Evolutionary conservation across 352 stramenopile genomes (phyloP).

Genomic region (Blastocystis sp.): DNA sequence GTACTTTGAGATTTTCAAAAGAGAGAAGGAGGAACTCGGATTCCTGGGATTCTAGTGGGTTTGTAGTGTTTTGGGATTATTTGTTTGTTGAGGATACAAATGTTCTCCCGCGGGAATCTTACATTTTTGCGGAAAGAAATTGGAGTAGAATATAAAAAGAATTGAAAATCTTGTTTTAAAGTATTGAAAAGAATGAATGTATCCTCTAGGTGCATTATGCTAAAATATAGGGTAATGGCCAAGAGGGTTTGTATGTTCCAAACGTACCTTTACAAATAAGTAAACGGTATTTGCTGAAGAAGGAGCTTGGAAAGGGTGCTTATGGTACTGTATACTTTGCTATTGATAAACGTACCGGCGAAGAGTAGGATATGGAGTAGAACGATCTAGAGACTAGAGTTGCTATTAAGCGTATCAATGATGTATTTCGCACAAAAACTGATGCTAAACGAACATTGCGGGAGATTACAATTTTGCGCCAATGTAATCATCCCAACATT

Average conservation of each 20-base stretch:
- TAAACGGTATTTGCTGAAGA: conserved; percentile 22
- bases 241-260: neutral
- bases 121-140: neutral
- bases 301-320: conserved; percentile 56
- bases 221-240: neutral
- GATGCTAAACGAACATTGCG: conserved; percentile 57
- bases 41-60: conserved; percentile 54
- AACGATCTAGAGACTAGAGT: conserved; percentile 6
- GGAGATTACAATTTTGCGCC: conserved; percentile 52
- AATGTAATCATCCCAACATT: conserved; percentile 57
- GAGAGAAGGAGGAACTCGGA: conserved; percentile 43
- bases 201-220: neutral
- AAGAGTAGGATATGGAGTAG: neutral
- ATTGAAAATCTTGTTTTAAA: neutral
- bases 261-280: neutral
- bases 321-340: conserved; percentile 57
- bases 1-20: conserved; percentile 53
- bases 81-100: neutral
- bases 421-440: conserved; percentile 62
- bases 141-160: neutral
- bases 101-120: neutral
- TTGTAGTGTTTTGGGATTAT: neutral
- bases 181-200: neutral
- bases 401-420: conserved; percentile 52
- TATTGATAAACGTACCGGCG: neutral